A percentile compares a stretch with the other conserved stretches of the same genome.
These are phyloP conservation scores for Aureobasidium sp. DNA, from an alignment of 2,329 filamentous ascomycete genomes.

Conservation along the genomic window DNA sequence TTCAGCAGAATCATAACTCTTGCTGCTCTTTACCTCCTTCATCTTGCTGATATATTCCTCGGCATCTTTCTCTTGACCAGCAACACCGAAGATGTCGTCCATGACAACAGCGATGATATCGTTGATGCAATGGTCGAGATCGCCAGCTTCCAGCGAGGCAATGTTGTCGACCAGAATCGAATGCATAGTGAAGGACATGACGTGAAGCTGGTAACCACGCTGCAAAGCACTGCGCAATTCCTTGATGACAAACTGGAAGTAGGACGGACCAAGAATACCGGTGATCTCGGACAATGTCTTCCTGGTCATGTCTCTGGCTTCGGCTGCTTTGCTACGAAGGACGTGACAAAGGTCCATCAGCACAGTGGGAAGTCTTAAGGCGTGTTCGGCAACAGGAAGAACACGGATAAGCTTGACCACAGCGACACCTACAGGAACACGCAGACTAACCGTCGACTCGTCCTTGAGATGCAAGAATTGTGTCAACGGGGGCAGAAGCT, in stretches of 20 bases:
- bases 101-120: conserved; percentile 79
- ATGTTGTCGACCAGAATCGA: conserved; percentile 73
- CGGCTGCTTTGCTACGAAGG: conserved; percentile 78
- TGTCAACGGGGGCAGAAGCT: conserved; percentile 72
- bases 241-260: conserved; percentile 88
- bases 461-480: conserved; percentile 89
- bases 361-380: conserved; percentile 69
- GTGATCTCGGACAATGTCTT: conserved; percentile 83
- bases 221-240: conserved; percentile 77
- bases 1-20: conserved; percentile 97
- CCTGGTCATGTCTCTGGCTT: conserved; percentile 83
- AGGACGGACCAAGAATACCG: conserved; percentile 68
- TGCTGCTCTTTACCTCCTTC: conserved; percentile 97
- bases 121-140: conserved; percentile 79
- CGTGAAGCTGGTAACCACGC: conserved; percentile 86
- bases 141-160: conserved; percentile 68
- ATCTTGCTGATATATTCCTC: conserved; percentile 92
- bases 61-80: conserved; percentile 93
- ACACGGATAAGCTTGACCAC: conserved; percentile 80
- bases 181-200: conserved; percentile 91
- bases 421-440: conserved; percentile 83
- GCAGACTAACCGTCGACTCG: conserved; percentile 85
- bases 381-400: conserved; percentile 65
- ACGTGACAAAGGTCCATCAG: conserved; percentile 91
- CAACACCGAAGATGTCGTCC: conserved; percentile 93